Base-by-base conservation (phyloP, 495 filamentous ascomycete species). In the Penicillium salamii region DNA sequence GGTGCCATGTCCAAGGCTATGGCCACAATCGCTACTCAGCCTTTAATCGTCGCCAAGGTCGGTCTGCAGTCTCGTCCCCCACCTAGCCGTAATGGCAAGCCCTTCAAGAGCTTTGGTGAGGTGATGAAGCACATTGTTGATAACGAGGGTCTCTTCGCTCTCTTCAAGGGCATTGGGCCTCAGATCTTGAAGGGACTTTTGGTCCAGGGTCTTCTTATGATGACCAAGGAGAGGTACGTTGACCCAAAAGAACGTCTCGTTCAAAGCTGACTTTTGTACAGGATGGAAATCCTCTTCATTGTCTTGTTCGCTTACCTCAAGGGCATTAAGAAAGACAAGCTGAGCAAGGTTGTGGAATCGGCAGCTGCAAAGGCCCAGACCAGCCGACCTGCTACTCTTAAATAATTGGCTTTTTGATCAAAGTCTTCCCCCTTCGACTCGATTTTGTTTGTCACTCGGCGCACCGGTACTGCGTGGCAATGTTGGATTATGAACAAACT, bases 11-110 rank as follows among this genome's bases (percentile, higher is more conserved):
- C 91, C 43, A 99, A 99, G 71, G 79, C 87, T 11, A 68, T 97
- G 46, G 93, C 93, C 34, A 99, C 93, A 2, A 87, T 97, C 50
- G 84, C 76, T 43, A 99, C 93, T 14, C 93, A 99, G 66, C 93
- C 93, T 34, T 72, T 99, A 50, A 99, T 99, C 59, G 95, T 99
- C 47, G 95, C 93, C 47, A 99, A 99, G 72, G 93, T 97, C 35
- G 90, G 93, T 42, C 76, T 97, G 44, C 93, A 99, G 67, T 96
- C 91, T 34, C 86, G 87, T 42, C 93, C 93, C 5, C 93, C 92
- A 3, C 84, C 91, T 50, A 77, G 81, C 29, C 78, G 92, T 13
- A 70, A 90, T 46, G 91, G 92, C 36, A 96, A 95, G 73, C 91
- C 87, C 2, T 99, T 97, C 72, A 96, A 91, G 74, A 87, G 84